Evolutionary conservation across 331 rosid genomes (phyloP).

Genomic region (Cydonia oblonga): DNA sequence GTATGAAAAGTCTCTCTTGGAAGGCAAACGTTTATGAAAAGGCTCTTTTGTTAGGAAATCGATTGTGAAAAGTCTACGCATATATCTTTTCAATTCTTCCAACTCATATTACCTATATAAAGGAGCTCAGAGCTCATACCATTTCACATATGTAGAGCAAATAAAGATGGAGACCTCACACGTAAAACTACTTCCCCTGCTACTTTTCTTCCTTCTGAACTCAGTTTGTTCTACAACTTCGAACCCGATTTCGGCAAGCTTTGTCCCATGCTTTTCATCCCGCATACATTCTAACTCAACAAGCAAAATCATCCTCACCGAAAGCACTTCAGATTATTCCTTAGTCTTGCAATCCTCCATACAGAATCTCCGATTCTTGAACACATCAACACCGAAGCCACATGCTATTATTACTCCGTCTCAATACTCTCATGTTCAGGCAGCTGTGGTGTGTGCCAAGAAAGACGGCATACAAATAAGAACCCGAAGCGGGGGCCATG

Average conservation of each 20-base stretch:
- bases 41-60: not conserved
- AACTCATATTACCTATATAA: not conserved
- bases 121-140: not conserved
- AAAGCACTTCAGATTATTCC: not conserved
- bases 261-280: not conserved
- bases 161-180: not conserved
- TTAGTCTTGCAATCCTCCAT: not conserved
- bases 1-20: too few relatives aligned
- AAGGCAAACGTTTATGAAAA: too few relatives aligned
- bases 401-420: not conserved
- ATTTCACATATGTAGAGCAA: not conserved
- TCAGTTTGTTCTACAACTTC: not conserved
- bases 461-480: not conserved
- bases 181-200: not conserved
- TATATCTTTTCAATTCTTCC: not conserved
- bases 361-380: not conserved
- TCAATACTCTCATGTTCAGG: not conserved
- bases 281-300: not conserved
- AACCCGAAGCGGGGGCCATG: slow-evolving; percentile 18
- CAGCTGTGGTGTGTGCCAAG: not conserved
- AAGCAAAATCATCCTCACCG: not conserved
- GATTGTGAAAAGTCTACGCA: not conserved
- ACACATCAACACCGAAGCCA: not conserved
- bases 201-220: not conserved
- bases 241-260: not conserved